A percentile compares a stretch with the other conserved stretches of the same genome.
Evolutionary conservation across 352 stramenopile genomes (phyloP).

Genomic region (Globisporangium orthogonon): DNA sequence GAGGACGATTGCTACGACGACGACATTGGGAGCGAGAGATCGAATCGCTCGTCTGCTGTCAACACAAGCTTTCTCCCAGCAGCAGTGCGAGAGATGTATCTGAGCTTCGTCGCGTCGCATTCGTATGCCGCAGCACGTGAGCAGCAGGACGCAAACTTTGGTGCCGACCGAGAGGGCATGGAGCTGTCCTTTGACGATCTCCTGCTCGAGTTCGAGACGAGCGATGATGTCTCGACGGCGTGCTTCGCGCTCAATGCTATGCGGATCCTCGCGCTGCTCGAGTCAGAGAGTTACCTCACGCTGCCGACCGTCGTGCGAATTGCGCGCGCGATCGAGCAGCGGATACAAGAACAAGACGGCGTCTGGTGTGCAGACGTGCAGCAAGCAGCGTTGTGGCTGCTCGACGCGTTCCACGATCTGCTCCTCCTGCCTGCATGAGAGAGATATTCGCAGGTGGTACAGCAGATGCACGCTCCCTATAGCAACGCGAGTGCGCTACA

Average conservation of each 20-base stretch:
- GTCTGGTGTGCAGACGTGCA: conserved; percentile 34
- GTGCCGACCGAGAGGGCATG: conserved; percentile 16
- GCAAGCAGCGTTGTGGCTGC: conserved; percentile 24
- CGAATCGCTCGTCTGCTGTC: neutral
- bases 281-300: conserved; percentile 19
- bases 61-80: conserved; percentile 42
- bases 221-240: conserved; percentile 19
- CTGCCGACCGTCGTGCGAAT: conserved; percentile 32
- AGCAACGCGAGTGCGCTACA: neutral
- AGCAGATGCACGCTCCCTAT: neutral
- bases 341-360: conserved; percentile 24
- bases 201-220: conserved; percentile 36
- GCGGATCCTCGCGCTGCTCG: conserved; percentile 19
- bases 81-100: conserved; percentile 29
- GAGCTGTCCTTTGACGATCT: conserved; percentile 34
- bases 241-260: conserved; percentile 36
- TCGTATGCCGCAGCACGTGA: conserved; percentile 1
- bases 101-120: conserved; percentile 8
- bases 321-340: conserved; percentile 25
- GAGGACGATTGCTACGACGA: conserved; percentile 10
- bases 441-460: no score
- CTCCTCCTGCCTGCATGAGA: conserved; percentile 12
- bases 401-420: conserved; percentile 31
- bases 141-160: neutral
- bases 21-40: conserved; percentile 1